phyloP scores from a whole-genome alignment of 1,139 yeast genomes.

The Taphrina deformans region DNA sequence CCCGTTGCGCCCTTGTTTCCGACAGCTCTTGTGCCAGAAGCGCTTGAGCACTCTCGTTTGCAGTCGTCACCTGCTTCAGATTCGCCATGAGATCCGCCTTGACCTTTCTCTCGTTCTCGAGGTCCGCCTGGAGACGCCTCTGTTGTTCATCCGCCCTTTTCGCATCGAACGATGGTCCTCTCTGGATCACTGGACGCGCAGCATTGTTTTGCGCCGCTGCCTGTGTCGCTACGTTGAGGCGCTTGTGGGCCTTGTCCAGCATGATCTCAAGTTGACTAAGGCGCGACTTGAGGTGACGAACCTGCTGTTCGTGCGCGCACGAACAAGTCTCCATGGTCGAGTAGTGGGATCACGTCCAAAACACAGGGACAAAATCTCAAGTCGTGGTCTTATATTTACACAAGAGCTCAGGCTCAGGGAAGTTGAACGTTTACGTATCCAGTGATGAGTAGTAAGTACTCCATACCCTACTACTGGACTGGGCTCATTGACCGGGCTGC shows the following conservation, averaged over 20 bases:
- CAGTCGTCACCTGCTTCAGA: conserved; percentile 7
- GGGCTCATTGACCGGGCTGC: neutral
- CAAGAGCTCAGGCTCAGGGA: no score
- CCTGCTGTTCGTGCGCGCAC: conserved; percentile 27
- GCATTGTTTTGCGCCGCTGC: neutral
- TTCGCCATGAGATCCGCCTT: conserved; percentile 32
- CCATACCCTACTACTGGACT: no score
- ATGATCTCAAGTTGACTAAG: conserved; percentile 26
- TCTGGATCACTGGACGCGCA: neutral
- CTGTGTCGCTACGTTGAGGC: neutral
- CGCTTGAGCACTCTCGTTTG: conserved; percentile 13
- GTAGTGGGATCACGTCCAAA: no score
- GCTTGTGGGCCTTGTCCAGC: conserved; percentile 25
- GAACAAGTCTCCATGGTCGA: conserved; percentile 13
- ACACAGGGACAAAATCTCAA: no score
- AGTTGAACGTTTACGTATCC: neutral
- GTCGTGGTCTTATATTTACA: no score
- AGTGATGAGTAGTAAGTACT: neutral
- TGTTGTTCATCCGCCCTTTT: conserved; percentile 1
- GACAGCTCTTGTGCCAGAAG: conserved; percentile 3
- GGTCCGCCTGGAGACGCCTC: conserved; percentile 1
- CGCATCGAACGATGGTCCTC: neutral
- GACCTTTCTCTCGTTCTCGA: conserved; percentile 18
- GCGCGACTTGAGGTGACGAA: conserved; percentile 31
- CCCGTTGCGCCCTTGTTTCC: conserved; percentile 5